phyloP scores from a whole-genome alignment of 768 basidiomycete species.

The Lentinula edodes region DNA sequence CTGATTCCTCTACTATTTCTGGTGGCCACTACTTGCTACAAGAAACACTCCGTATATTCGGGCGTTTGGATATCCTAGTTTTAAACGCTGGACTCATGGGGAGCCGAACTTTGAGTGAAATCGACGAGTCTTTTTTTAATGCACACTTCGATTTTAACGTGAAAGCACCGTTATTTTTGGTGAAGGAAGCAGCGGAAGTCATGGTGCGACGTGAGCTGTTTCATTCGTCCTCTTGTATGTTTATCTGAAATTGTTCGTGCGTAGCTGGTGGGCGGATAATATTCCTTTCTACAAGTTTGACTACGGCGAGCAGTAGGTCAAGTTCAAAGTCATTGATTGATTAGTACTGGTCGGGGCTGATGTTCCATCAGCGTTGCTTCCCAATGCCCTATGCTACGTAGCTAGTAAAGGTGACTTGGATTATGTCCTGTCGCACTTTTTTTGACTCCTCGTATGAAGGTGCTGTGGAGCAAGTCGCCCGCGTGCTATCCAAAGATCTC shows the following conservation, averaged over 20 bases:
- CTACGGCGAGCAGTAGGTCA: constrained; percentile 25
- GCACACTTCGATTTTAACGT: constrained; percentile 50
- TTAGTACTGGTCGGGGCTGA: not conserved
- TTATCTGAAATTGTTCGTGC: not conserved
- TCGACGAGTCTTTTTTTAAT: constrained; percentile 51
- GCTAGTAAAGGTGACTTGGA: not conserved
- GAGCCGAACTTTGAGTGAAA: constrained; percentile 39
- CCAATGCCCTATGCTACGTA: constrained; percentile 4
- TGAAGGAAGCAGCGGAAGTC: constrained; percentile 39
- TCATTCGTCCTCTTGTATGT: not conserved
- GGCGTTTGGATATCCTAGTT: constrained; percentile 53
- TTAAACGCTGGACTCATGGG: constrained; percentile 58
- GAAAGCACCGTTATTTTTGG: constrained; percentile 56
- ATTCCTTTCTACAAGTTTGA: constrained; percentile 52
- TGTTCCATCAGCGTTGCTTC: not conserved
- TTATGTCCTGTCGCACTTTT: not conserved
- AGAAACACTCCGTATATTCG: constrained; percentile 42
- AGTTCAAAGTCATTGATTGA: not conserved
- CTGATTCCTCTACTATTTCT: constrained; percentile 43
- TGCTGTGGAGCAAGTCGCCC: constrained; percentile 53
- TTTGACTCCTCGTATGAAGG: not conserved
- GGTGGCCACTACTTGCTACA: constrained; percentile 43
- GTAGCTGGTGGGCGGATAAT: constrained; percentile 50
- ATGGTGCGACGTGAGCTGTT: constrained; percentile 35
- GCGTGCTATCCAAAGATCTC: constrained; percentile 56